Evolutionary conservation across 2,329 filamentous ascomycete species (phyloP), one percentile per base, ranked within the genome.

Genomic region (Aspergillus amoenus): DNA sequence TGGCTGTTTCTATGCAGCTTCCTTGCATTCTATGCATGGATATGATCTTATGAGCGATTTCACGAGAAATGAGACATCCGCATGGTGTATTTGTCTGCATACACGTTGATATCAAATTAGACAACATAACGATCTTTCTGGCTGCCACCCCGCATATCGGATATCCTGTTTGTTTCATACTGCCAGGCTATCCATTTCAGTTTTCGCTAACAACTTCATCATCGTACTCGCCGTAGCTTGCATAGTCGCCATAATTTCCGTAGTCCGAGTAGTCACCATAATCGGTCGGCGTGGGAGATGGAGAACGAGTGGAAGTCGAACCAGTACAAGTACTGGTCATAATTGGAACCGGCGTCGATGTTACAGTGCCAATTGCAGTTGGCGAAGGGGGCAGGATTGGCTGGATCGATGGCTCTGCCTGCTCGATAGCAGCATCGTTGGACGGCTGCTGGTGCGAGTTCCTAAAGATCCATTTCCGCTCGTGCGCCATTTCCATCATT

Each of bases 141-240:
- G 12, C 13, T n/a, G 4, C 15, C 12, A 37, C 34, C 13, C 13
- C 12, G 5, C 15, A 37, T 37, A n/a, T n/a, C n/a, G n/a, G 27
- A 11, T 30, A 30, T 3, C 8, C 27, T 11, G 27, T 8, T 7
- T 1, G 3, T 11, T 21, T 21, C 21, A 21, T 4, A 21, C 21
- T 21, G 21, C 4, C 21, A 21, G 21, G 21, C 21, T 21, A 21
- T 21, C 21, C 21, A 21, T 21, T 21, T 21, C 21, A 21, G 4
- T 21, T 3, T 4, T 4, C 4, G 11, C 8, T 32, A 2, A 45
- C 8, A 24, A n/a, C 22, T 2, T 21, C 46, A 5, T 15, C 27
- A 8, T 58, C 63, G 42, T 65, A 65, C 21, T 61, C 43, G 8
- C 57, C 65, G 48, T 66, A 66, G 39, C 58, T 56, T 9, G 44